A percentile compares a stretch with the other conserved stretches of the same genome.
Evolutionary conservation across 2,329 filamentous ascomycete species (phyloP).

Genomic region (Aschersonia sp.): DNA sequence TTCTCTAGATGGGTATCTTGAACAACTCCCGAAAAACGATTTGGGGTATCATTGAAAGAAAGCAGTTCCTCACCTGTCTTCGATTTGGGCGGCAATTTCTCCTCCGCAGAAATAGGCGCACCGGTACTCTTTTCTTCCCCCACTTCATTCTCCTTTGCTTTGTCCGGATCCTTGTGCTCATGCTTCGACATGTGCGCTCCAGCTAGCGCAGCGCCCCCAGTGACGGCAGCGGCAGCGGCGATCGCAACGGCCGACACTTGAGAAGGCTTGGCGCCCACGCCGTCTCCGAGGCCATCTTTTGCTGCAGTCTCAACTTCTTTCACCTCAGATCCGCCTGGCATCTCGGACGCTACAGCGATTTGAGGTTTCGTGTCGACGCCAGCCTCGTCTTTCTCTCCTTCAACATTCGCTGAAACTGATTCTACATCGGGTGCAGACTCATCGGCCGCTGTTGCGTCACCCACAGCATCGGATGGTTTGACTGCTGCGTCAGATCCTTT

Average conservation of each 20-base stretch:
- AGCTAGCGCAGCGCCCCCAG: slow-evolving; percentile 3
- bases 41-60: slow-evolving; percentile 22
- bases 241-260: neutral
- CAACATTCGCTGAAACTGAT: too few species aligned
- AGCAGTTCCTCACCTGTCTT: slow-evolving; percentile 29
- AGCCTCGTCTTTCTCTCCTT: too few species aligned
- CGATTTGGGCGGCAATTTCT: slow-evolving; percentile 15
- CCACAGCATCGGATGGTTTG: too few species aligned
- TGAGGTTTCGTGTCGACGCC: too few species aligned
- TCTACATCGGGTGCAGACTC: too few species aligned
- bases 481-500: too few species aligned
- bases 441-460: too few species aligned
- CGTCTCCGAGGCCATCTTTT: neutral
- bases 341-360: neutral
- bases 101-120: slow-evolving; percentile 22
- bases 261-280: neutral
- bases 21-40: slow-evolving; percentile 18
- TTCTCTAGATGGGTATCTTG: slow-evolving; percentile 13
- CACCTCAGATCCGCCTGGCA: neutral
- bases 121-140: slow-evolving; percentile 23
- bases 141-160: slow-evolving; percentile 4
- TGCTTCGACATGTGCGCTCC: slow-evolving; percentile 1
- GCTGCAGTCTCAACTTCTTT: neutral
- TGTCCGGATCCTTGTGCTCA: neutral
- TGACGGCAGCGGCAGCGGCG: neutral